Percentiles rank a stretch among this genome's conserved stretches.
Conservation (phyloP, 2,329 filamentous ascomycete species). For the Botrytis aclada region DNA sequence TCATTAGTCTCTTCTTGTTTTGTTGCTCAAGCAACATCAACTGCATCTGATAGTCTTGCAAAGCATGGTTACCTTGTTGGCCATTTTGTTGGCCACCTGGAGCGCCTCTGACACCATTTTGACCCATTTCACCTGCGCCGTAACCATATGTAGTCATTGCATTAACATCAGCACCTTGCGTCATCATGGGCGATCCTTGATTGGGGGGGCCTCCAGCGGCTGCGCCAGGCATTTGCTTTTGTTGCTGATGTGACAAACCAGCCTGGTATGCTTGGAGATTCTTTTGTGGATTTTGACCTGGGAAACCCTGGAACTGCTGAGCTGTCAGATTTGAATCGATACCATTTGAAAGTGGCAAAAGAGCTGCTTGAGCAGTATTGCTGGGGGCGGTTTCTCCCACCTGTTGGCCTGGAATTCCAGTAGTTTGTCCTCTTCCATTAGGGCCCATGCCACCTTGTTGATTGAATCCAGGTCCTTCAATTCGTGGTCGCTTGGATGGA, state of each 20-base stretch:
- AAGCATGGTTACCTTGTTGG: slow-evolving; percentile 62
- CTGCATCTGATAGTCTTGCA: slow-evolving; percentile 89
- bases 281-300: slow-evolving; percentile 47
- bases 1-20: slow-evolving; percentile 81
- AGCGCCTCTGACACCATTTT: slow-evolving; percentile 55
- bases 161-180: slow-evolving; percentile 64
- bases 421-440: slow-evolving; percentile 64
- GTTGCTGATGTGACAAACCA: slow-evolving; percentile 74
- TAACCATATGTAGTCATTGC: slow-evolving; percentile 55
- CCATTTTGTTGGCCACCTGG: slow-evolving; percentile 57
- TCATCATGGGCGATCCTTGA: slow-evolving; percentile 81
- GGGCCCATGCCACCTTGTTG: slow-evolving; percentile 59
- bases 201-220: slow-evolving; percentile 70
- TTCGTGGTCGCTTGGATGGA: slow-evolving; percentile 82
- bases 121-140: slow-evolving; percentile 59
- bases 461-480: slow-evolving; percentile 71
- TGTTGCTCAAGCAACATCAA: slow-evolving; percentile 83
- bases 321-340: slow-evolving; percentile 74
- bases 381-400: slow-evolving; percentile 57
- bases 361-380: slow-evolving; percentile 49
- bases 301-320: slow-evolving; percentile 66
- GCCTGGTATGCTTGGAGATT: slow-evolving; percentile 84
- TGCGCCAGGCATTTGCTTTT: slow-evolving; percentile 72
- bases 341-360: slow-evolving; percentile 64
- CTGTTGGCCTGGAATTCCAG: slow-evolving; percentile 63